Evolutionary conservation across 495 filamentous ascomycete genomes (phyloP), one percentile per base, ranked within the genome.

Genomic region (Physcia stellaris): DNA sequence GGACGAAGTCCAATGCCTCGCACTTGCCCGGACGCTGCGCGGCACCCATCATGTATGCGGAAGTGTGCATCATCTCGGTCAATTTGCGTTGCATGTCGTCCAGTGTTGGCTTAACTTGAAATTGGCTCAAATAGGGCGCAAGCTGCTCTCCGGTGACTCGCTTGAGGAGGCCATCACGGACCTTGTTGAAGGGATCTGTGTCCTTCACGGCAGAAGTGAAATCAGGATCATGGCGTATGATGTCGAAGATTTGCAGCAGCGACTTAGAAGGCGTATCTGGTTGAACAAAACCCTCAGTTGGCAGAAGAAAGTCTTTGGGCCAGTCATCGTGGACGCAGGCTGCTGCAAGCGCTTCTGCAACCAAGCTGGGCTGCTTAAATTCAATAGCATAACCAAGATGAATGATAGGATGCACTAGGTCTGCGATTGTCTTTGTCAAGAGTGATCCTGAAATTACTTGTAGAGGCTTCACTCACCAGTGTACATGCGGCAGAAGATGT

Each of bases 311-410:
- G 26, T 13, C 9, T 7, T 7, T 7, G 26, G 26, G 26, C 6
- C 29, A 21, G 31, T 40, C 22, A 23, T 54, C 37, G 42, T 65
- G 56, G 6, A 35, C 26, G 4, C 57, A 54, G 1, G 60, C 58
- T 35, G 59, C 57, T 3, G 62, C 59, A 12, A 65, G 52, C 4
- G 35, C 55, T 43, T 62, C 51, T 9, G 61, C 61, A 7, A 61
- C 42, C 22, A 64, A 44, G 16, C 24, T 37, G 7, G 59, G 53
- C 40, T 54, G 56, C 16, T 57, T 41, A 38, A 62, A 64, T 38
- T 64, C 61, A 24, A 62, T 32, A 22, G 52, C 61, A n/a, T 57
- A 47, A n/a, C 54, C 56, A 13, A 64, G 41, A 31, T 62, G 61
- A 44, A 64, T 64, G 37, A 64, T 42, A 7, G 61, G 53, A 39